Conservation (phyloP, 148 eudicot species). For the Heliosperma pusillum region DNA sequence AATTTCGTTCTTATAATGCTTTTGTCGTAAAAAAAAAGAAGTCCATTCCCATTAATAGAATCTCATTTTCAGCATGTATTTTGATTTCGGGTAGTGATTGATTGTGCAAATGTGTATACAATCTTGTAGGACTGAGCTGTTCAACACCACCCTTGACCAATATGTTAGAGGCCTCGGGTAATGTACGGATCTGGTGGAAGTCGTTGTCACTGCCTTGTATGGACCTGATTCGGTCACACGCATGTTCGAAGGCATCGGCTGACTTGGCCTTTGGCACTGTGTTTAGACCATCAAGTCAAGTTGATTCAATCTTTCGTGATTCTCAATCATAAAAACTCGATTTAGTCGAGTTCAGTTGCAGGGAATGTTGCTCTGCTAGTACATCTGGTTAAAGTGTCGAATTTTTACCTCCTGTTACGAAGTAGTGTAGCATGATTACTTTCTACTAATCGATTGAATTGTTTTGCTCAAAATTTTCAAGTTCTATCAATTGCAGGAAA, state of each 20-base stretch:
- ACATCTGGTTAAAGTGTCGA: too few relatives aligned
- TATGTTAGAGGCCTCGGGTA: conserved; percentile 91
- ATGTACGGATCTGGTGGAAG: background rate
- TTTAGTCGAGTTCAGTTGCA: background rate
- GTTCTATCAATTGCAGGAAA: too few relatives aligned
- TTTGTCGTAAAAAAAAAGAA: too few relatives aligned
- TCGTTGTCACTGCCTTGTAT: background rate
- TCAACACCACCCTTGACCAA: conserved; percentile 83
- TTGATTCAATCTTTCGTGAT: too few relatives aligned
- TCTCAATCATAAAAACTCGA: background rate
- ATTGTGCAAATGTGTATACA: conserved; percentile 1
- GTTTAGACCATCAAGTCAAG: background rate
- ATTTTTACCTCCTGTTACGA: too few relatives aligned
- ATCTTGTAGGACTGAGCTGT: conserved; percentile 66
- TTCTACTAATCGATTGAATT: too few relatives aligned
- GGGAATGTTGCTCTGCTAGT: background rate
- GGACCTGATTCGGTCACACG: background rate
- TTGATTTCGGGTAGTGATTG: background rate
- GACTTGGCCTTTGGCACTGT: background rate
- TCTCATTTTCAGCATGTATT: background rate
- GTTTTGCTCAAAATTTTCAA: too few relatives aligned
- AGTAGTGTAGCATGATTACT: too few relatives aligned
- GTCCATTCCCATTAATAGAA: background rate
- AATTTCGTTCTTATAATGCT: background rate
- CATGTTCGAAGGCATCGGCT: background rate